Evolutionary conservation across 208 protist species (phyloP), one percentile per base, ranked within the genome.

Genomic region (Acanthamoeba castellanii): DNA sequence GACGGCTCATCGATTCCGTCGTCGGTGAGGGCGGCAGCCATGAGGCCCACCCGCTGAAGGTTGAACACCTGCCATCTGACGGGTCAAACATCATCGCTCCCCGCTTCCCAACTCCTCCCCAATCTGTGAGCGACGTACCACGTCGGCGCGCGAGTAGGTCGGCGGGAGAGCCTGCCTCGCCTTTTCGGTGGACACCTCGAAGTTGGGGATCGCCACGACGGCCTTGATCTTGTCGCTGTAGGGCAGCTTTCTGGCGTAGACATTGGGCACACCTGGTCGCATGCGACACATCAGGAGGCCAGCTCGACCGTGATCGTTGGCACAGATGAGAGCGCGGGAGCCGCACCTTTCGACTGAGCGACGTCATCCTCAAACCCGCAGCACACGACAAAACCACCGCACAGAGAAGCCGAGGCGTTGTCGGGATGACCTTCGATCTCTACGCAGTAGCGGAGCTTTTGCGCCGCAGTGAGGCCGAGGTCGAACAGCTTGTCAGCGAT

Each of bases 391-490:
- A 93, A 50, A 42, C 89, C 89, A 4, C 89, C 89, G 32, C 89
- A 93, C 0, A 93, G 66, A 25, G 45, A 66, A 45, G 89, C 89
- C 5, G 64, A 72, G 4, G 66, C 89, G 34, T 93, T 93, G 68
- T 93, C 89, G 45, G 89, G 89, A 81, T 93, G 89, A 30, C 89
- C 89, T 50, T 93, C 89, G 18, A 93, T 93, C 45, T 72, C 66
- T 30, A 61, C 50, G 34, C 64, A 72, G 50, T 93, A 93, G 34
- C 66, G 66, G 4, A 93, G 68, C 68, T 57, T 72, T n/a, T 93
- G 18, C 8, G 34, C 8, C 6, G 27, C 30, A 27, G 16, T 61
- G 8, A 93, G 45, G 30, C 68, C 9, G 20, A 93, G 27, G 7
- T 81, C 68, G 34, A 72, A 55, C n/a, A 93, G 89, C 59, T 81